Evolutionary conservation across 2,329 filamentous ascomycete genomes (phyloP), one percentile per base, ranked within the genome.

Genomic region (Passalora sequoiae): DNA sequence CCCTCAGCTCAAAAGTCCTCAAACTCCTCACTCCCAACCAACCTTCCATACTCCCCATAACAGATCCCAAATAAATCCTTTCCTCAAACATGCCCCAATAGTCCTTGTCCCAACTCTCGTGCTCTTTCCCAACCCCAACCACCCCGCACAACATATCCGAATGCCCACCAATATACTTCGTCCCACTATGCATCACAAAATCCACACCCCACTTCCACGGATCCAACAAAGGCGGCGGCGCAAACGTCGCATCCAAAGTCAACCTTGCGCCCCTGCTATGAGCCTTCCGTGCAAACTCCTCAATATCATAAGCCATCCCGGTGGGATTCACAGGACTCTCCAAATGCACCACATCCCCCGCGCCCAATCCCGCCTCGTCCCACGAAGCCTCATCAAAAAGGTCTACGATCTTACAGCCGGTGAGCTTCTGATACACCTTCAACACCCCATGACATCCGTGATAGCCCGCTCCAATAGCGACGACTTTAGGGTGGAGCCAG

Each of bases 81-180:
- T 98, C 91, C 1, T 65, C 61, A 35, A 74, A 69, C 58, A 97
- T 68, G 16, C 67, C 70, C 21, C 63, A 61, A n/a, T 79, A 64
- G 21, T 60, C 56, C 40, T 55, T 59, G 48, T 62, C 54, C 83
- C 83, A 86, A 4, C 71, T 71, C 9, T 56, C 55, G 2, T 51
- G 43, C 3, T 57, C 49, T 35, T 69, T 69, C 17, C 76, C 71
- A 4, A 89, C 77, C 0, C 80, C 78, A 20, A 98, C 69, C 13
- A 94, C 83, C 16, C 92, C 92, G 61, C 86, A 94, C 4, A 97
- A 78, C 75, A 97, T 76, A 67, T 98, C 92, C 53, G 84, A 91
- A 69, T 98, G 92, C 0, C 92, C 92, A 15, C 92, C 92, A 54
- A 98, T 80, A 67, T 97, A 98, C 73, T 97, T 98, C 13, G 89